phyloP scores from a whole-genome alignment of 805 yeast species.

The Hanseniaspora pseudoguilliermondii region DNA sequence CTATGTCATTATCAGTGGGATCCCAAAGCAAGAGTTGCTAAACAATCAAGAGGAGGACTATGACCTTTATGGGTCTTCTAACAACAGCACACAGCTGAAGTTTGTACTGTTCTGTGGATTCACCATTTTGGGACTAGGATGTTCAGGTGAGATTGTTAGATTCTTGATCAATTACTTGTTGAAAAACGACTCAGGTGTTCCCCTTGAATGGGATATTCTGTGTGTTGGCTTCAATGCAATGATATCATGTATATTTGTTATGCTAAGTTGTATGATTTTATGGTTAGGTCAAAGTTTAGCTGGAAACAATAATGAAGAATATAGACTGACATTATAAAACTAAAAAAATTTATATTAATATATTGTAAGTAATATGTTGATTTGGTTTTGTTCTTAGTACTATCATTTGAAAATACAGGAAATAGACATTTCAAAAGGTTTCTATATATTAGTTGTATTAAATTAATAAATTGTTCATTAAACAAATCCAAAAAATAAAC shows the following conservation, averaged over 20 bases:
- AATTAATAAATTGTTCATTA: no score
- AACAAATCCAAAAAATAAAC: no score
- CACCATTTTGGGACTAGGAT: conserved; percentile 82
- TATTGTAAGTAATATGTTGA: not conserved
- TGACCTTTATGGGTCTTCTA: conserved; percentile 35
- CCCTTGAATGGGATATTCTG: conserved; percentile 10
- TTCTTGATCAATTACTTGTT: conserved; percentile 76
- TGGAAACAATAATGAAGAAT: conserved; percentile 4
- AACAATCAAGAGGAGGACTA: conserved; percentile 16
- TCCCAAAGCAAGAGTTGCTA: conserved; percentile 7
- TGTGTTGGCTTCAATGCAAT: conserved; percentile 12
- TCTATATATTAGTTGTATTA: no score
- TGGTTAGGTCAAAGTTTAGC: conserved; percentile 66
- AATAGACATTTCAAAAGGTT: not conserved
- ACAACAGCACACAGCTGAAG: conserved; percentile 67
- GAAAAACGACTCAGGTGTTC: conserved; percentile 84
- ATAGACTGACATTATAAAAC: conserved; percentile 53
- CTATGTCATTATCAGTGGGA: conserved; percentile 9
- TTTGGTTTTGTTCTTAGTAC: not conserved
- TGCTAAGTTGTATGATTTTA: conserved; percentile 76
- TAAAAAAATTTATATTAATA: not conserved
- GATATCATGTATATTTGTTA: conserved; percentile 37
- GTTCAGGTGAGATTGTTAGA: conserved; percentile 84
- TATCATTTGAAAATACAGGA: not conserved
- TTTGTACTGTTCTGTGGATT: conserved; percentile 84